Conservation (phyloP, 805 yeast genomes). For the Kodamaea leandrae region DNA sequence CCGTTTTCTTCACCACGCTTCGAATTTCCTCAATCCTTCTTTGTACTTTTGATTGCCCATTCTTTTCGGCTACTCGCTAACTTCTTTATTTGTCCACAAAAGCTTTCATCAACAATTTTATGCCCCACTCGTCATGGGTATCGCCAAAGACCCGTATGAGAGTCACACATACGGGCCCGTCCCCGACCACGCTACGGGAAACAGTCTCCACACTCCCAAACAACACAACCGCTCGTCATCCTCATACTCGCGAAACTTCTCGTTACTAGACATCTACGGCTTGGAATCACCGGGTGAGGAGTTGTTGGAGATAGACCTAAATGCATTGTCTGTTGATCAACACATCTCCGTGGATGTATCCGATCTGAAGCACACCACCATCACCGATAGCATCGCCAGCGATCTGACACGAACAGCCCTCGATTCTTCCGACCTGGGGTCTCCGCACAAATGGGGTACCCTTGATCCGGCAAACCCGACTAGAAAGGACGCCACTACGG, state of each 20-base stretch:
- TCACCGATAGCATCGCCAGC: not conserved
- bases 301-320: not conserved
- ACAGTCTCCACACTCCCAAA: constrained; percentile 11
- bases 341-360: too few species aligned
- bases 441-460: not conserved
- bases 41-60: not conserved
- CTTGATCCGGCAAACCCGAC: constrained; percentile 1
- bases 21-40: too few species aligned
- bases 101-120: not conserved
- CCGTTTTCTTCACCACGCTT: too few species aligned
- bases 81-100: not conserved
- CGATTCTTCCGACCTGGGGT: not conserved
- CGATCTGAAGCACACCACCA: not conserved
- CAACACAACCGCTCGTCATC: constrained; percentile 32
- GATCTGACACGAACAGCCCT: not conserved
- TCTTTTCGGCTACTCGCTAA: not conserved
- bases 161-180: not conserved
- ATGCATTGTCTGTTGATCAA: too few species aligned
- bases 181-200: not conserved
- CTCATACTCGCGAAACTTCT: constrained; percentile 33
- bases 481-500: too few species aligned
- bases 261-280: constrained; percentile 37
- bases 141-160: constrained; percentile 1
- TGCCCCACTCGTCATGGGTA: constrained; percentile 1
- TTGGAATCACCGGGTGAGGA: constrained; percentile 19